Base-by-base conservation (phyloP, 2,329 filamentous ascomycete genomes). In the Myrmaecium sp. region DNA sequence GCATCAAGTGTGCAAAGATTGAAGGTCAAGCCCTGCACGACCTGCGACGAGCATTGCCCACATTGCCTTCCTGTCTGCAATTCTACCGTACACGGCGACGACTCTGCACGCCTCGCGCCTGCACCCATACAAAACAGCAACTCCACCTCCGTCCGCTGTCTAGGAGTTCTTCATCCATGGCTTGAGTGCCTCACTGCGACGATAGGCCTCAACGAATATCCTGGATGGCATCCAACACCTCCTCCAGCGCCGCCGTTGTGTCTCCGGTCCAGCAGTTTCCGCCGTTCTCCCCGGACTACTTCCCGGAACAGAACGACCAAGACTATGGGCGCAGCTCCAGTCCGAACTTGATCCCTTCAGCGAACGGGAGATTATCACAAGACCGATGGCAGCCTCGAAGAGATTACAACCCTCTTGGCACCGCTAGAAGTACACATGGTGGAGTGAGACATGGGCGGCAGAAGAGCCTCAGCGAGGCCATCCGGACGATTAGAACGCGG, bases 391-490 rank as follows among this genome's bases (percentile, higher is more conserved):
- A 69, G 29, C 58, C 66, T 21, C 62, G 67, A 23, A 68, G 61
- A 43, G 60, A 67, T 34, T 58, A 54, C 35, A 57, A 58, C 36
- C 45, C 55, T 31, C 40, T 52, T 14, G 55, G 58, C 48, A 42
- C 51, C 20, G 52, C 56, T 36, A 49, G 50, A 16, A 10, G 15
- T 21, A 27, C 22, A 4, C 25, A 6, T 6, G 28, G 29, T 17
- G 27, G 27, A 25, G 30, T 21, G 34, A 34, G 70, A 38, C 79
- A 84, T 44, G 60, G 58, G 11, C 63, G 77, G 36, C 81, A 89
- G 48, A 91, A 86, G 63, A 93, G 83, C 53, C 67, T 94, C 39
- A 74, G 72, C 42, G 82, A 93, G 52, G 82, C 86, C n/a, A 68
- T 94, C 37, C 72, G 69, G 40, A 83, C 72, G 3, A 86, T 94